Base-by-base conservation (phyloP, 2,329 filamentous ascomycete genomes). In the Penicillium hesseltinei region DNA sequence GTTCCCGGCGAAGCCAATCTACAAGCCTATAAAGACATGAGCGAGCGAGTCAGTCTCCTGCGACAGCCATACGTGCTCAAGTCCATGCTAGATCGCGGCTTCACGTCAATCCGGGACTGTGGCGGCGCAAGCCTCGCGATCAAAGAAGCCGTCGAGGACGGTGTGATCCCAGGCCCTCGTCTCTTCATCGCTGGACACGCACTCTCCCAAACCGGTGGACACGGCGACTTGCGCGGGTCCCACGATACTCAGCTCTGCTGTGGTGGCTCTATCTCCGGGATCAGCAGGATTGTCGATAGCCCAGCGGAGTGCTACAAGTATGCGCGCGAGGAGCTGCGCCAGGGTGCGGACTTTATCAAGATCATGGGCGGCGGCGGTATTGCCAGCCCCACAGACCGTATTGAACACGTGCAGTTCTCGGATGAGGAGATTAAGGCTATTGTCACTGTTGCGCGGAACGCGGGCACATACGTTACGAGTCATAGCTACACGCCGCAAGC, bases 321-420 rank as follows among this genome's bases (percentile, higher is more conserved):
- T 8, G 77, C 80, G 0, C 75, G 84, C 2, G 82, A 85, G 51
- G 80, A 86, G 66, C 67, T 87, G 0, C 75, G 84, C 3, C 75
- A 71, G 9, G 84, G 84, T 2, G 81, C 82, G 0, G 82, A 86
- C 64, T 86, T 86, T 62, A 79, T 87, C 69, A 87, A 87, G 69
- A 83, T 87, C 60, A 86, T 86, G 82, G 76, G 75, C 0, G 78
- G 78, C 5, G 84, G 84, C 1, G 84, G 84, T 9, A 83, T 87
- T 1, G 77, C 80, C 0, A 81, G 77, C 11, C 82, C 82, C 0
- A 84, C 82, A 0, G 84, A 86, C 64, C 72, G 71, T 39, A 71
- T 86, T 11, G 77, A 80, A 8, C 77, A 80, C 62, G 69, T 81
- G 15, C 84, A 87, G 66, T 87, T 86, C 69, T 82, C 82, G 0